Base-by-base conservation (phyloP, 129 eudicot species). In the Scalesia atractyloides region DNA sequence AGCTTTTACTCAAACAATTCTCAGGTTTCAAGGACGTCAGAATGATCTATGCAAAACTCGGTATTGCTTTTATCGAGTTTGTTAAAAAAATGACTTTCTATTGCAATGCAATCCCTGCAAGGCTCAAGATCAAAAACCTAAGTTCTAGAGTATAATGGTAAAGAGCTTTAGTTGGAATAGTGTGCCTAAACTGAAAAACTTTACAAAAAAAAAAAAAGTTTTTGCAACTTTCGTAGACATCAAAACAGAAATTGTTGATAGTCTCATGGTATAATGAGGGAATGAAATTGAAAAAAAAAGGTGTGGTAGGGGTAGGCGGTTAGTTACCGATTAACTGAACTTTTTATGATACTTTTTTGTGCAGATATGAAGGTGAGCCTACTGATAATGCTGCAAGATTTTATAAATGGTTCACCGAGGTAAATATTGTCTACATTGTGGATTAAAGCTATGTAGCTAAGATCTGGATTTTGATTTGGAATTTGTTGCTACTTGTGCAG, bases 351-450 rank as follows among this genome's bases (percentile, higher is more conserved):
- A 16, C 20, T 65, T 53, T 6, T 76, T 37, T 72, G 50, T 71
- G 81, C 75, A 94, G 98, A 71, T 94, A 94, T 80, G 98, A 97
- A 76, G 98, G 90, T 64, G 98, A 94, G 84, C 98, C 98, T 72
- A 94, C 98, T 2, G 98, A 94, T 72, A 94, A 94, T 76, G 96
- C 98, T 13, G 98, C 96, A 5, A 90, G 97, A 74, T 94, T 94
- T 79, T 88, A 83, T 68, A 94, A 94, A 70, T 94, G 97, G 98
- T 94, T 94, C 75, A 43, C 74, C 4, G 98, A 94, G 97, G 98
- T 90, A 82, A 76, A 73, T 64, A 33, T 73, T 13, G 30, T 57
- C 7, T 26, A 8, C 33, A 14, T 9, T 47, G 50, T 64, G 66
- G 68, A 60, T 44, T 64, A 1, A 20, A 26, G 41, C 79, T 80